phyloP scores from a whole-genome alignment of 1,284 basidiomycete genomes.

The Austroboletus niveus region DNA sequence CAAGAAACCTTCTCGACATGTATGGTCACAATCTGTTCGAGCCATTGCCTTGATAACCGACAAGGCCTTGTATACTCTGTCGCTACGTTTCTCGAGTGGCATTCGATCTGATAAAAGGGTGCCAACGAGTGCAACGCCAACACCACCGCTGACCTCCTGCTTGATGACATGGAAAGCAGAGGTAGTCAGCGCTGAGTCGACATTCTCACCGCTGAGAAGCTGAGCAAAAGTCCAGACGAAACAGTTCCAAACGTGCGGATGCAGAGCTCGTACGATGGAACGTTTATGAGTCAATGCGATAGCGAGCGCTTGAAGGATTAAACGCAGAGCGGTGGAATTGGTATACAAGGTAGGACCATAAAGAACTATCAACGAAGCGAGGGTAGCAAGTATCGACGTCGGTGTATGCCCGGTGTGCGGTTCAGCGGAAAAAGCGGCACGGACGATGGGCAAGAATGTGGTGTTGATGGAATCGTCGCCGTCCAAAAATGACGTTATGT shows the following conservation, averaged over 20 bases:
- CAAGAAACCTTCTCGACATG: slow-evolving; percentile 36
- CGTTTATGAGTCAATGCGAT: slow-evolving; percentile 33
- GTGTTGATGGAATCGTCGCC: slow-evolving; percentile 10
- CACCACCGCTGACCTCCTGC: slow-evolving; percentile 44
- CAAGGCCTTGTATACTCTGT: slow-evolving; percentile 35
- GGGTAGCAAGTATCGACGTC: slow-evolving; percentile 35
- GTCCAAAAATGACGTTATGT: slow-evolving; percentile 32
- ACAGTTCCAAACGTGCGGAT: slow-evolving; percentile 50
- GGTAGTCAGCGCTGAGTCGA: slow-evolving; percentile 20
- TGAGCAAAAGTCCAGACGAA: slow-evolving; percentile 52
- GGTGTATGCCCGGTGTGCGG: slow-evolving; percentile 30
- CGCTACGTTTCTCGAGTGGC: not conserved
- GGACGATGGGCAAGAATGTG: slow-evolving; percentile 19
- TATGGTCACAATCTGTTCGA: slow-evolving; percentile 24
- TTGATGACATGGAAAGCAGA: slow-evolving; percentile 41
- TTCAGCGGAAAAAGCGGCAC: slow-evolving; percentile 26
- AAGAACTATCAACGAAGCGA: slow-evolving; percentile 49
- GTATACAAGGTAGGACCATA: slow-evolving; percentile 45
- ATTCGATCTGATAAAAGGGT: slow-evolving; percentile 33
- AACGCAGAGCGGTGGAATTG: slow-evolving; percentile 38
- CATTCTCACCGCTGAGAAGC: slow-evolving; percentile 12
- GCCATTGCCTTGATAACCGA: slow-evolving; percentile 40
- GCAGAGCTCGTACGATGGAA: slow-evolving; percentile 35
- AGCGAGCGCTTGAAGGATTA: slow-evolving; percentile 38
- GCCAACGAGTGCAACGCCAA: slow-evolving; percentile 39